Evolutionary conservation across 1,284 basidiomycete species (phyloP).

Genomic region (Austroboletus novae-zelandiae): DNA sequence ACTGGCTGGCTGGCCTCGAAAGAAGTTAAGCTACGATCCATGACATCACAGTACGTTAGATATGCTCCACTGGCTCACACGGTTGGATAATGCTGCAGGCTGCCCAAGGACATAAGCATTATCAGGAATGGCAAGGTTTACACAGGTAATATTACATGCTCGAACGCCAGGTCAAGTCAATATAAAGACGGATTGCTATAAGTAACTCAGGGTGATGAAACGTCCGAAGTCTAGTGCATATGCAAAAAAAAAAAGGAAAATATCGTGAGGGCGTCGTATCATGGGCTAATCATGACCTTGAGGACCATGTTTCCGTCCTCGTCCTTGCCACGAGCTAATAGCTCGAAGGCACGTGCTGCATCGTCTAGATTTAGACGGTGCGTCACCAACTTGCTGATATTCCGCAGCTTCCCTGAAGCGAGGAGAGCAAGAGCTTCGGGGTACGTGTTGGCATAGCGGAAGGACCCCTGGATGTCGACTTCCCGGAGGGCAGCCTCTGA

Average conservation of each 20-base stretch:
- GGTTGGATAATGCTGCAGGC: not conserved
- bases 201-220: constrained; percentile 13
- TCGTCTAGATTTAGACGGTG: constrained; percentile 72
- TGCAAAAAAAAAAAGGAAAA: constrained; percentile 6
- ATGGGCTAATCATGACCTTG: constrained; percentile 74
- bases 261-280: not conserved
- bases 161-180: constrained; percentile 10
- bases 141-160: constrained; percentile 25
- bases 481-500: constrained; percentile 83
- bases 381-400: constrained; percentile 77
- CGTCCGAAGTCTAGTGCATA: constrained; percentile 11
- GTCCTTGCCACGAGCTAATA: constrained; percentile 73
- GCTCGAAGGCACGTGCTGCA: constrained; percentile 74
- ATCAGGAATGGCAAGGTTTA: constrained; percentile 8
- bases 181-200: constrained; percentile 7
- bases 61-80: not conserved
- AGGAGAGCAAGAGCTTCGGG: constrained; percentile 80
- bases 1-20: constrained; percentile 7
- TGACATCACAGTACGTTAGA: constrained; percentile 11
- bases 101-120: constrained; percentile 3
- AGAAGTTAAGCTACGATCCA: constrained; percentile 8
- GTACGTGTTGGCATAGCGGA: constrained; percentile 89
- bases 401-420: constrained; percentile 57
- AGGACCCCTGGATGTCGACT: constrained; percentile 91
- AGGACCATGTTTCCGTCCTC: constrained; percentile 77